These are phyloP conservation scores for Solanum corneliomulleri DNA, from an alignment of 257 asterid species.

Conservation along the genomic window DNA sequence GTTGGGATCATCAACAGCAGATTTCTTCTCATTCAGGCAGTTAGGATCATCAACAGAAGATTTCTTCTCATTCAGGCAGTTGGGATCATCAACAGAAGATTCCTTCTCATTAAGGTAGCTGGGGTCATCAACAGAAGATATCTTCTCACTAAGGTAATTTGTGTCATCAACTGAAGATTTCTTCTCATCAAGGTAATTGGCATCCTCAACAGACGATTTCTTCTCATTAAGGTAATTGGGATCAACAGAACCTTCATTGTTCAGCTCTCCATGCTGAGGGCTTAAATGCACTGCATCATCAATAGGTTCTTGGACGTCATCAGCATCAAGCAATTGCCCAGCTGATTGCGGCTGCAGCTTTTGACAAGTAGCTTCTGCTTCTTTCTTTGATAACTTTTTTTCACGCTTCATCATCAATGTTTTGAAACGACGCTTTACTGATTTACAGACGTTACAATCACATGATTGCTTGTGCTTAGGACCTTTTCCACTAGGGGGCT, in stretches of 20 bases:
- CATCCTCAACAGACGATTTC: conserved; percentile 6
- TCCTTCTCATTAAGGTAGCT: neutral
- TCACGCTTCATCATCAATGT: conserved; percentile 56
- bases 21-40: neutral
- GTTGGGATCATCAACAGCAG: neutral
- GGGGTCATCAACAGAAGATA: neutral
- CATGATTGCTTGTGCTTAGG: conserved; percentile 59
- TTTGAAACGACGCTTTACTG: conserved; percentile 43
- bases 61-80: neutral
- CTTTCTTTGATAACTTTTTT: conserved; percentile 41
- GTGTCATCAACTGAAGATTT: conserved; percentile 6
- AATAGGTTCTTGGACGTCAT: neutral
- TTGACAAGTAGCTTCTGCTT: conserved; percentile 28
- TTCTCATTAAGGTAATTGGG: neutral
- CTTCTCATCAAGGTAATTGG: neutral
- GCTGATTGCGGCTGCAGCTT: conserved; percentile 8
- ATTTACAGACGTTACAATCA: conserved; percentile 50
- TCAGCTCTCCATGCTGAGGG: conserved; percentile 8
- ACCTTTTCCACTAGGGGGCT: conserved; percentile 72
- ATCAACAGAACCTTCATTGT: conserved; percentile 15
- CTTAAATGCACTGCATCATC: neutral
- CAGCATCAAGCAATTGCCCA: conserved; percentile 12
- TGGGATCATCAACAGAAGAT: neutral
- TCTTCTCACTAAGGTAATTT: neutral
- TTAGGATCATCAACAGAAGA: conserved; percentile 8